These are phyloP conservation scores for Seiridium cupressi DNA, from an alignment of 2,329 filamentous ascomycete species.

Conservation along the genomic window DNA sequence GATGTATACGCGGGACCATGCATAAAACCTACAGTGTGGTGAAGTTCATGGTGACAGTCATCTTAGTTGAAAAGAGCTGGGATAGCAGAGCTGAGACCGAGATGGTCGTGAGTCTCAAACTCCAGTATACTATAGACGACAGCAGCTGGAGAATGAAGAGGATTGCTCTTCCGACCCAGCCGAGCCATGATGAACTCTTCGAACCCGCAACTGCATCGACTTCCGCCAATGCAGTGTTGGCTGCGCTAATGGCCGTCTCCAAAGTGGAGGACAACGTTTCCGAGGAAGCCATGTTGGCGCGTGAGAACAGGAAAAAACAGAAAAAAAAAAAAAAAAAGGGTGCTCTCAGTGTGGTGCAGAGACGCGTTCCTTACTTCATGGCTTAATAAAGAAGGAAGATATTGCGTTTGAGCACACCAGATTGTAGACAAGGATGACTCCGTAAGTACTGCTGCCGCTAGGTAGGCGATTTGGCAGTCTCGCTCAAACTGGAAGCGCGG, in stretches of 20 bases:
- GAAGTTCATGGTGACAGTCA: slow-evolving; percentile 98
- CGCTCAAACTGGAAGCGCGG: slow-evolving; percentile 5
- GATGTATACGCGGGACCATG: not conserved
- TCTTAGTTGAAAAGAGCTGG: slow-evolving; percentile 54
- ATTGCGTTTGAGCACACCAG: too few relatives aligned
- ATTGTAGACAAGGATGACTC: too few relatives aligned
- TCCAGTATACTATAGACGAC: slow-evolving; percentile 69
- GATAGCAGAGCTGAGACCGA: slow-evolving; percentile 88
- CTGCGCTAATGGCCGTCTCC: slow-evolving; percentile 20
- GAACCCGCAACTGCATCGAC: slow-evolving; percentile 21
- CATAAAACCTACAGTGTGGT: slow-evolving; percentile 73
- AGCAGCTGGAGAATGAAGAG: slow-evolving; percentile 53
- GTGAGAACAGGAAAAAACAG: not conserved
- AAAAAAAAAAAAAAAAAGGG: too few relatives aligned
- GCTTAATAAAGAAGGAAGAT: not conserved
- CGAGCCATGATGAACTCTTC: slow-evolving; percentile 51
- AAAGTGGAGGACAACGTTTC: slow-evolving; percentile 21
- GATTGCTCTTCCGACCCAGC: slow-evolving; percentile 54
- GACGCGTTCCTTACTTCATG: not conserved
- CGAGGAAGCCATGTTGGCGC: slow-evolving; percentile 15
- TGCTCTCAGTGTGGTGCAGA: not conserved
- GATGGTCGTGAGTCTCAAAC: slow-evolving; percentile 81
- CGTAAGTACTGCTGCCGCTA: not conserved
- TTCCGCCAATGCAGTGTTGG: slow-evolving; percentile 18
- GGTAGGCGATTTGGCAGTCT: not conserved